Evolutionary conservation across 164 flowering plant species (phyloP), one percentile per base, ranked within the genome.

Genomic region (Liquidambar formosana): DNA sequence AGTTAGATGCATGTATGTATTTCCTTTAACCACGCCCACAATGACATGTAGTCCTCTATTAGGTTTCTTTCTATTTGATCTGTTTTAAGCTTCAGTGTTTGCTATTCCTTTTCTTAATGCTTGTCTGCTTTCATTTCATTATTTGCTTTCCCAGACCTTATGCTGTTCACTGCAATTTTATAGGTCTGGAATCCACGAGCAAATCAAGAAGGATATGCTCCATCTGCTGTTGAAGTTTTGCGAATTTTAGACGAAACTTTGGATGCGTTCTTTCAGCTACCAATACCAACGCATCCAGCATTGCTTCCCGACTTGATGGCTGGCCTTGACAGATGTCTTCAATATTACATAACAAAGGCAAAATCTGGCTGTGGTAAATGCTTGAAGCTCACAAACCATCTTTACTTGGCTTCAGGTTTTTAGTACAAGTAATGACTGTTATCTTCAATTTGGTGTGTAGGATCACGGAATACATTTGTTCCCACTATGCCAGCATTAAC

Each of bases 401-500:
- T 59, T 1, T 15, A 19, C 27, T 41, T 22, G 18, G 23, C 22
- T 61, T n/a, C 28, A 43, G 46, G 9, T 15, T 23, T 57, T 51
- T 58, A 10, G n/a, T 70, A 8, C 63, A 43, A 27, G 25, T 60
- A 28, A 49, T 64, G 25, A 62, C 19, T 61, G 25, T 54, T 68
- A 15, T 47, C 49, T 62, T 54, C 28, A 14, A 60, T 67, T 45
- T 80, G 64, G 48, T 71, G 19, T 72, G 65, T 80, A 93, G 99
- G 99, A 53, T 84, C 96, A 43, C 73, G 88, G 67, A 96, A 68
- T 70, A 85, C 88, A 43, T 96, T 75, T 69, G 63, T 86, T 43
- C 99, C 99, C 26, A 80, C 91, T 0, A 78, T 96, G 95, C 99
- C 99, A 12, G 89, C 97, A 56, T 72, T 96, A 79, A 93, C 98